A percentile compares a stretch with the other conserved stretches of the same genome.
phyloP scores from a whole-genome alignment of 805 yeast species.

The Wickerhamomyces ciferrii region DNA sequence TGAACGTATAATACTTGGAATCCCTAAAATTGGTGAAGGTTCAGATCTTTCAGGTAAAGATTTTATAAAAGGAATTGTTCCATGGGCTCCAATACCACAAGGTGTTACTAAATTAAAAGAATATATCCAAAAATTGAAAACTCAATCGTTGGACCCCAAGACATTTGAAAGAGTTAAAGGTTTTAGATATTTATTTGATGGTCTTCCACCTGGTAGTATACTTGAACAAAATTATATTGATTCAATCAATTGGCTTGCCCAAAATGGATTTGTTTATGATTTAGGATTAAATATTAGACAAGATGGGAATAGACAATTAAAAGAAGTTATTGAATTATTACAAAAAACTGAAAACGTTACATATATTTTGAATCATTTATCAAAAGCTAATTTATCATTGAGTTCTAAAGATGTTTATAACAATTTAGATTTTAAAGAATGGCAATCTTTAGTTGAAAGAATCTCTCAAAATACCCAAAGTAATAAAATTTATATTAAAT shows the following conservation, averaged over 20 bases:
- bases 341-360: slow-evolving; percentile 22
- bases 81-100: slow-evolving; percentile 39
- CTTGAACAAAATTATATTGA: slow-evolving; percentile 22
- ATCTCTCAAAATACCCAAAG: slow-evolving; percentile 9
- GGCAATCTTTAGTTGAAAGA: slow-evolving; percentile 20
- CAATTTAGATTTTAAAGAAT: slow-evolving; percentile 9
- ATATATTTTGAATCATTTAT: slow-evolving; percentile 36
- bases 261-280: slow-evolving; percentile 29
- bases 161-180: slow-evolving; percentile 27
- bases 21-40: not conserved
- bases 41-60: not conserved
- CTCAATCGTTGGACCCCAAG: slow-evolving; percentile 9
- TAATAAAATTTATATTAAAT: slow-evolving; percentile 27
- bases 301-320: slow-evolving; percentile 35
- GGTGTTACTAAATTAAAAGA: slow-evolving; percentile 20
- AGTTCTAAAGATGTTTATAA: slow-evolving; percentile 2
- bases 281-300: slow-evolving; percentile 35
- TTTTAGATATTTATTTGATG: slow-evolving; percentile 38
- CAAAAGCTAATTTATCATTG: slow-evolving; percentile 31
- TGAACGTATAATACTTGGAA: not conserved
- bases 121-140: slow-evolving; percentile 13
- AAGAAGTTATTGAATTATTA: slow-evolving; percentile 28
- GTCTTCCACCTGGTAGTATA: slow-evolving; percentile 34
- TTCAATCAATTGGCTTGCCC: slow-evolving; percentile 29
- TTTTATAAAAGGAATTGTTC: slow-evolving; percentile 27